A percentile compares a stretch with the other conserved stretches of the same genome.
These are phyloP conservation scores for Knufia petricola DNA, from an alignment of 2,329 filamentous ascomycete genomes.

Conservation along the genomic window DNA sequence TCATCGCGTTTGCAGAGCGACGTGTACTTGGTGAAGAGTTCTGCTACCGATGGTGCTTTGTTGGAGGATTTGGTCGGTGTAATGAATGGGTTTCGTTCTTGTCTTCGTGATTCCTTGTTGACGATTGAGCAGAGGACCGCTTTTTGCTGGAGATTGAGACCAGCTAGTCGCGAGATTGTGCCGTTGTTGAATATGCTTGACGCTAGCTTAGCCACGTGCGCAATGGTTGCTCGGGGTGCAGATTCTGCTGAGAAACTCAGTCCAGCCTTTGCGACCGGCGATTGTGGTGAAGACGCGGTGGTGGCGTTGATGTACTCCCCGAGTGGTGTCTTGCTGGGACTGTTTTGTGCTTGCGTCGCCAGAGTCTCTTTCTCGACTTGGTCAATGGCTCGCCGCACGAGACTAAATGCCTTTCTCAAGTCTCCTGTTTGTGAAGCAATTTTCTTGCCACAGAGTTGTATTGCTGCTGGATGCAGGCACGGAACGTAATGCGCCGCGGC, in stretches of 20 bases:
- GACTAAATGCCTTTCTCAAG: slow-evolving; percentile 87
- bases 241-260: slow-evolving; percentile 59
- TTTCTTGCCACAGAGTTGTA: slow-evolving; percentile 89
- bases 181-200: slow-evolving; percentile 85
- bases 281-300: slow-evolving; percentile 29
- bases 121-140: slow-evolving; percentile 82
- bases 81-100: slow-evolving; percentile 32
- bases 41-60: slow-evolving; percentile 69
- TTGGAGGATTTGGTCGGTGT: slow-evolving; percentile 52
- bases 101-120: slow-evolving; percentile 61
- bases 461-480: slow-evolving; percentile 86
- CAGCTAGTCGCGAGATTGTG: slow-evolving; percentile 70
- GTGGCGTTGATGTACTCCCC: slow-evolving; percentile 63
- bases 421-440: slow-evolving; percentile 91
- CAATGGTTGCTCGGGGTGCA: slow-evolving; percentile 79
- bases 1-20: slow-evolving; percentile 75
- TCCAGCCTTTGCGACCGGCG: slow-evolving; percentile 41
- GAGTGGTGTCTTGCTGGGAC: slow-evolving; percentile 65
- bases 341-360: slow-evolving; percentile 50
- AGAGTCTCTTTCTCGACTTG: slow-evolving; percentile 78
- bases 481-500: slow-evolving; percentile 56
- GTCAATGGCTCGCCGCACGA: slow-evolving; percentile 81
- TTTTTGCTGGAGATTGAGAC: slow-evolving; percentile 91
- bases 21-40: slow-evolving; percentile 74
- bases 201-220: slow-evolving; percentile 85